A percentile compares a stretch with the other conserved stretches of the same genome.
phyloP scores from a whole-genome alignment of 176 grass and related monocot genomes.

The Lolium perenne region DNA sequence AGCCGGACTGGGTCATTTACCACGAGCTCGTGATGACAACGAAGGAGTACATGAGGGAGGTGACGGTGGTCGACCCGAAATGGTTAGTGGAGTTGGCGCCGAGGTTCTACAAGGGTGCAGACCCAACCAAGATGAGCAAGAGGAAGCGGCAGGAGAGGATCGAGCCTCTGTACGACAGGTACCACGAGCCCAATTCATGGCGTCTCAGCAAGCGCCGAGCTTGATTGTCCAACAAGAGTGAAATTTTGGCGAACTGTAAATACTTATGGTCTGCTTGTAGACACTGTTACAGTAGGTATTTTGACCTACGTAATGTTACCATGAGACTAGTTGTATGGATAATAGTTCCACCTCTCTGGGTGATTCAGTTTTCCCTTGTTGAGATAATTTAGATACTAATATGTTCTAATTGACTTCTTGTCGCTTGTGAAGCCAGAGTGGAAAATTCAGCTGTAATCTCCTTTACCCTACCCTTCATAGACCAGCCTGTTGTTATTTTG shows the following conservation, averaged over 20 bases:
- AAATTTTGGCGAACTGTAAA: slow-evolving; percentile 45
- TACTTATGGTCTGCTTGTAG: slow-evolving; percentile 14
- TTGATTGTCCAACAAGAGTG: slow-evolving; percentile 46
- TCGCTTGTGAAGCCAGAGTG: neutral
- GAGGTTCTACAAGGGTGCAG: slow-evolving; percentile 77
- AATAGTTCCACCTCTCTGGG: neutral
- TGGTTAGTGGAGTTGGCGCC: slow-evolving; percentile 84
- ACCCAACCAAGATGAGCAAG: slow-evolving; percentile 94
- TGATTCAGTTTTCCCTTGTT: neutral
- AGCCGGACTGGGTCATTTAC: slow-evolving; percentile 94
- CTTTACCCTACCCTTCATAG: neutral
- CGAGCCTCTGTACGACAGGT: slow-evolving; percentile 86
- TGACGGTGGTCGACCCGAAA: slow-evolving; percentile 80
- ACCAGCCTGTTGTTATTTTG: neutral
- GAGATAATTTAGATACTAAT: neutral
- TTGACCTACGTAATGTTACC: slow-evolving; percentile 12
- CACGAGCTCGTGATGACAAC: slow-evolving; percentile 93
- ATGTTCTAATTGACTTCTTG: neutral
- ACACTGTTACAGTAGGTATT: slow-evolving; percentile 16
- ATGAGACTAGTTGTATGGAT: neutral
- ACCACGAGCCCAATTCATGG: slow-evolving; percentile 95
- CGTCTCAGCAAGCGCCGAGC: slow-evolving; percentile 89
- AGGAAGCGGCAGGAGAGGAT: slow-evolving; percentile 90
- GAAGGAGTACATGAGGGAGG: slow-evolving; percentile 92
- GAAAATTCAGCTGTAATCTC: neutral